Base-by-base conservation (phyloP, 441 rosid species). In the Gossypium schwendimanii region DNA sequence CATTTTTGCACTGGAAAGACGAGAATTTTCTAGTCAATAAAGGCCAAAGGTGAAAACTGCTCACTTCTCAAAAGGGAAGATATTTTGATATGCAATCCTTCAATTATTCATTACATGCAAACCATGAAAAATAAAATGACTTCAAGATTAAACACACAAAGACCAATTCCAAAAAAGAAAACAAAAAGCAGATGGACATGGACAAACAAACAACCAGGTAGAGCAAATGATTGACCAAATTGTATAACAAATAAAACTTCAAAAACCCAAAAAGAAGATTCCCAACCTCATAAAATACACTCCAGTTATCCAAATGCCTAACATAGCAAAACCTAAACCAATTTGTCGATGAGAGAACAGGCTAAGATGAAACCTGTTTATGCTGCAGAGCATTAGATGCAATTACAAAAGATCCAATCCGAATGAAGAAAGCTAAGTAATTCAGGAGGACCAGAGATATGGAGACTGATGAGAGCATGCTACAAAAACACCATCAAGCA, bases 1-100 rank as follows among this genome's bases (percentile, higher is more conserved):
- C 99, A 76, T 85, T 92, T 84, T 93, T 96, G 84, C 96, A 93
- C 99, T 96, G 87, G 78, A 78, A 20, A 73, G 39, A 81, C 36
- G 54, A 75, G 52, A 62, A 61, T 12, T 74, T 68, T 49, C 45
- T 64, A 50, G 62, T 74, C 52, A 72, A 63, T 24, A 55, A 45
- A 14, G 6, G 20, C n/a, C 11, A 45, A 65, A 65, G 55, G 55
- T 21, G 18, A 21, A 64, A 64, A 44, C 54, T 44, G 12, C 33
- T 23, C 21, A 45, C 23, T 64, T 44, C 69, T 21, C 7, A 21
- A 64, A 64, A 23, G 69, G 33, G 33, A 44, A 45, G 55, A 44
- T 6, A 21, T 45, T 64, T 64, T 64, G 3, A 21, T 23, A 44
- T 12, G 24, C 11, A 23, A 57, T 44, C 21, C 36, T 28, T 44